Evolutionary conservation across 768 basidiomycete species (phyloP), one percentile per base, ranked within the genome.

Genomic region (Boletus pseudo-olivaceus): DNA sequence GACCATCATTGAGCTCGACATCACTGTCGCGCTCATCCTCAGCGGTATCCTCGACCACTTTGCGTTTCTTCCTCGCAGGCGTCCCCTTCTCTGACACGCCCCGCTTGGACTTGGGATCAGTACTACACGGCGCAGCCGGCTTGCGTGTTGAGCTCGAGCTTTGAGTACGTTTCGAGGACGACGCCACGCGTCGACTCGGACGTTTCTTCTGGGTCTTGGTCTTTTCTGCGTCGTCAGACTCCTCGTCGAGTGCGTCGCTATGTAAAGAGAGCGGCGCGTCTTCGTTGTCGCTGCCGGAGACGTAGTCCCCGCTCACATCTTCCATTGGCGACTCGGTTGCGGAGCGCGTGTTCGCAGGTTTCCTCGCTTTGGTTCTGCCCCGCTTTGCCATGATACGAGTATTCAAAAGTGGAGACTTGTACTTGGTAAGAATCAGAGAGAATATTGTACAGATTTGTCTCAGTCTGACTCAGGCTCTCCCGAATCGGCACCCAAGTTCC

Each of bases 1-100:
- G 82, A 0, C 87, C 86, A 6, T 88, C 84, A 48, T 77, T 75
- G 52, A 87, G 66, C 3, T 80, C 78, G 20, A 73, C 55, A 3
- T 77, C 78, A 23, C 66, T 73, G 2, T 74, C 75, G 15, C 75
- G 56, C 15, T 69, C 70, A 4, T 62, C 66, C 7, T 58, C 49
- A 11, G 26, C 37, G 7, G 43, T 33, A 4, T 63, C 61, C 41
- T 56, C 51, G 23, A 33, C 55, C 1, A 60, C 56, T 42, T 61
- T 70, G 41, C 55, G 62, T 33, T 57, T 72, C 55, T 71, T 71
- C 33, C n/a, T 58, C 20, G 54, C 51, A 17, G 60, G 61, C 3
- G 59, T 54, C 40, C 53, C 55, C 53, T 48, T 51, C 23, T 47
- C 47, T 17, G 63, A 55, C 19, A 53, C 62, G 48, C 62, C 62